These are phyloP conservation scores for Solanum lignicaule DNA, from an alignment of 257 asterid species.

Conservation along the genomic window DNA sequence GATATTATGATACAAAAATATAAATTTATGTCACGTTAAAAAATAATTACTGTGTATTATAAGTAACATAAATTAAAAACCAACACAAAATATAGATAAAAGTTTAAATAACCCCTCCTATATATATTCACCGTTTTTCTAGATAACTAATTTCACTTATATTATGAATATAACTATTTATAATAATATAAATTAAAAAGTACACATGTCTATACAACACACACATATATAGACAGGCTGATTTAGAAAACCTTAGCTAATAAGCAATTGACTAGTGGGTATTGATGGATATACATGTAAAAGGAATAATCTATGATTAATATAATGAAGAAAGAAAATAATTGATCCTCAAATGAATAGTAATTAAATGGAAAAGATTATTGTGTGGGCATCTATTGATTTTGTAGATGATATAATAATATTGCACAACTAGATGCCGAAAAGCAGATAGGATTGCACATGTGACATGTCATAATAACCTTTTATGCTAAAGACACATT, in stretches of 20 bases:
- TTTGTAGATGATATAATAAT: constrained; percentile 1
- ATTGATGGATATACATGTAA: neutral
- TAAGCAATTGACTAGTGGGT: neutral
- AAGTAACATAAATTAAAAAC: too few species aligned
- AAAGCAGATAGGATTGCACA: constrained; percentile 21
- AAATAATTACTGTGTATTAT: too few species aligned
- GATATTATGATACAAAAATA: neutral
- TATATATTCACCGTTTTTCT: too few species aligned
- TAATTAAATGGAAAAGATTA: constrained; percentile 10
- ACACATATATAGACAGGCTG: too few species aligned
- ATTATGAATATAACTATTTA: too few species aligned
- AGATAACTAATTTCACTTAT: too few species aligned
- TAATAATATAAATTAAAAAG: too few species aligned
- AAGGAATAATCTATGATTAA: neutral
- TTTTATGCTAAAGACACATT: constrained; percentile 31
- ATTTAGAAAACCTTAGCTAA: neutral
- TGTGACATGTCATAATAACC: constrained; percentile 11
- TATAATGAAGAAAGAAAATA: neutral
- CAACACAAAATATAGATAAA: too few species aligned
- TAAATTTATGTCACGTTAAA: neutral
- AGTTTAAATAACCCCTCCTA: too few species aligned
- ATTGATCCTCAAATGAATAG: neutral
- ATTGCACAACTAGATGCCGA: constrained; percentile 8
- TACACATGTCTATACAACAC: too few species aligned
- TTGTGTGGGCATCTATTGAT: constrained; percentile 36